Conservation (phyloP, 202 grass and related monocot species). For the Dendrocalamus latiflorus region DNA sequence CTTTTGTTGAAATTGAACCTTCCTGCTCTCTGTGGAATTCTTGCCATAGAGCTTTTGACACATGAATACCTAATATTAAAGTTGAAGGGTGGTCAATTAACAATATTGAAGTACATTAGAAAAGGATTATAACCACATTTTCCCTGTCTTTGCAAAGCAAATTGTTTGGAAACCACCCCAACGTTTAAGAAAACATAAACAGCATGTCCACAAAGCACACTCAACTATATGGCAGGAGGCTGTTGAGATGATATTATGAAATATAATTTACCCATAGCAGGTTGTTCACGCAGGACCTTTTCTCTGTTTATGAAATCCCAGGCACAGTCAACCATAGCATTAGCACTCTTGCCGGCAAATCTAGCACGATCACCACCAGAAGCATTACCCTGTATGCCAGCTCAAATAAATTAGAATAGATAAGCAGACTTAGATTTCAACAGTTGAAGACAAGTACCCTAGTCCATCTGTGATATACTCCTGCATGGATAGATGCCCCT, state of each 20-base stretch:
- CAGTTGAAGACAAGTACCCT: conserved; percentile 48
- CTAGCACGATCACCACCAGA: conserved; percentile 91
- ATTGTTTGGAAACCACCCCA: neutral
- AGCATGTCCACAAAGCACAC: neutral
- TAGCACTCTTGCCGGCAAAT: conserved; percentile 49
- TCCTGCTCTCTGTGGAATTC: too few species aligned
- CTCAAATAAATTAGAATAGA: conserved; percentile 39
- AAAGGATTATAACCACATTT: neutral
- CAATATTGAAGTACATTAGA: neutral
- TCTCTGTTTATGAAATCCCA: conserved; percentile 66
- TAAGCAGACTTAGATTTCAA: conserved; percentile 2
- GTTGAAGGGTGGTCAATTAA: too few species aligned
- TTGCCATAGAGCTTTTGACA: too few species aligned
- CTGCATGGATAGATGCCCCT: conserved; percentile 83
- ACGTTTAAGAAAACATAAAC: neutral
- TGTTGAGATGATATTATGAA: neutral
- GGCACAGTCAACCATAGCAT: conserved; percentile 62
- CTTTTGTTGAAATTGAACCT: too few species aligned
- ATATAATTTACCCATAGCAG: conserved; percentile 55
- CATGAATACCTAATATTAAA: too few species aligned
- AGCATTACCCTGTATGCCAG: conserved; percentile 82
- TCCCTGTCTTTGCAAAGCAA: neutral
- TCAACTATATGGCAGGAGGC: neutral
- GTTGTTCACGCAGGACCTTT: conserved; percentile 49
- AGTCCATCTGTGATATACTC: conserved; percentile 95